These are phyloP conservation scores for Selenicereus undatus DNA, from an alignment of 148 eudicot species.

Conservation along the genomic window DNA sequence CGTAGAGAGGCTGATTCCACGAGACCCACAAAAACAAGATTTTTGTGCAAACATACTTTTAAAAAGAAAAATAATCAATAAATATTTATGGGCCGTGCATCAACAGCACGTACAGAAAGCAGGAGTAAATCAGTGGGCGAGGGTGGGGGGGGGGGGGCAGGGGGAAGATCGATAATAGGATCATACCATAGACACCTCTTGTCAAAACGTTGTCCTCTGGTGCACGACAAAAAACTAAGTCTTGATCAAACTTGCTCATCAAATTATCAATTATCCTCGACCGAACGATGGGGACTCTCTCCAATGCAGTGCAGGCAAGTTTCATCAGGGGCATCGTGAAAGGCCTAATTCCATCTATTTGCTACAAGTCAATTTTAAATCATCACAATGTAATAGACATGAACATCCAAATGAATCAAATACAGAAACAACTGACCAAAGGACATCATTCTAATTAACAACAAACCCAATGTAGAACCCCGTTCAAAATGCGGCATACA, in stretches of 20 bases:
- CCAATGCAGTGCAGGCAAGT: conserved; percentile 88
- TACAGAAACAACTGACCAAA: not conserved
- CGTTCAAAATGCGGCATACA: not conserved
- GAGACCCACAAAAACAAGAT: too few species aligned
- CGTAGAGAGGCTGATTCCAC: too few species aligned
- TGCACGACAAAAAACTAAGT: conserved; percentile 88
- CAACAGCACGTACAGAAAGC: not conserved
- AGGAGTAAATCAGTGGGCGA: not conserved
- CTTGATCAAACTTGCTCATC: conserved; percentile 77
- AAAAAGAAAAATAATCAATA: not conserved
- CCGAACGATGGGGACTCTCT: conserved; percentile 85
- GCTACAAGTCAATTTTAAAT: conserved; percentile 41
- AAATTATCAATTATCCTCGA: conserved; percentile 62
- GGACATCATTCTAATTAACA: not conserved
- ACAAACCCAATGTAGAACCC: not conserved
- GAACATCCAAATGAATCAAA: not conserved
- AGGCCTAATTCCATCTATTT: conserved; percentile 90
- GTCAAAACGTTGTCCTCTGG: conserved; percentile 71
- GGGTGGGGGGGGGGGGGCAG: not conserved
- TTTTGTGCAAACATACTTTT: too few species aligned
- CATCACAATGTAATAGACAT: conserved; percentile 11
- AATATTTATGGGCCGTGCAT: not conserved
- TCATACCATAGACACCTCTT: conserved; percentile 62
- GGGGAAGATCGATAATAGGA: not conserved
- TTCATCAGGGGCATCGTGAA: conserved; percentile 94